Conservation (phyloP, 164 flowering plant species). For the Nelumbo lutea region DNA sequence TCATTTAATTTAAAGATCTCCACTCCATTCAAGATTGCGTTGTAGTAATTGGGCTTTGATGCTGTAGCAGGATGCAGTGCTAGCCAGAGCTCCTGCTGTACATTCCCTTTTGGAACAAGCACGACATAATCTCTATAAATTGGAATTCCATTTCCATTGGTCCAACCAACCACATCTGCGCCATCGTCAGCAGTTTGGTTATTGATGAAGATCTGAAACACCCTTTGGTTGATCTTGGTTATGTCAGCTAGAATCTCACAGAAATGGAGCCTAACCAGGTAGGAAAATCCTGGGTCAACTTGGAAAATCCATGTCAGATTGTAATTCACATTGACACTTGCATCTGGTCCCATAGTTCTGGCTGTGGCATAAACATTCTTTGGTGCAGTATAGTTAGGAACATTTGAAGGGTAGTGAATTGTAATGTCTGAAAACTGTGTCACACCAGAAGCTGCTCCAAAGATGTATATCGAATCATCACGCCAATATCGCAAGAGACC, state of each 20-base stretch:
- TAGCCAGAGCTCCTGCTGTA: conserved; percentile 53
- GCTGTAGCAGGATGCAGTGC: conserved; percentile 24
- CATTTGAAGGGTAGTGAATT: conserved; percentile 27
- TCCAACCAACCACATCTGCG: conserved; percentile 62
- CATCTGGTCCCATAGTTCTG: conserved; percentile 67
- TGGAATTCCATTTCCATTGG: conserved; percentile 37
- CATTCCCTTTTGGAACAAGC: conserved; percentile 27
- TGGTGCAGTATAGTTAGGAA: conserved; percentile 64
- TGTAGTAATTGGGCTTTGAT: not conserved
- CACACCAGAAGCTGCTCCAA: conserved; percentile 57
- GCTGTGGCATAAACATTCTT: conserved; percentile 54
- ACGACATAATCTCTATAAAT: conserved; percentile 47
- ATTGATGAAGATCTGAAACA: conserved; percentile 52
- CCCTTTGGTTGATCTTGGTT: conserved; percentile 53
- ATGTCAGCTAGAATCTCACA: conserved; percentile 51
- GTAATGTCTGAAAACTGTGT: conserved; percentile 31
- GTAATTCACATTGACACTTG: conserved; percentile 36
- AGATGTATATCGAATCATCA: conserved; percentile 54
- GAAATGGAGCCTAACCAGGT: conserved; percentile 87
- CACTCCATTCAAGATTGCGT: conserved; percentile 43
- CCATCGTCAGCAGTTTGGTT: conserved; percentile 58
- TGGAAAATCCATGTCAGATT: conserved; percentile 75
- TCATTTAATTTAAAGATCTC: conserved; percentile 46
- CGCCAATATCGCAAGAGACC: conserved; percentile 26
- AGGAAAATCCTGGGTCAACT: conserved; percentile 62